phyloP scores from a whole-genome alignment of 2,329 filamentous ascomycete species.

The Elsinoe batatas region DNA sequence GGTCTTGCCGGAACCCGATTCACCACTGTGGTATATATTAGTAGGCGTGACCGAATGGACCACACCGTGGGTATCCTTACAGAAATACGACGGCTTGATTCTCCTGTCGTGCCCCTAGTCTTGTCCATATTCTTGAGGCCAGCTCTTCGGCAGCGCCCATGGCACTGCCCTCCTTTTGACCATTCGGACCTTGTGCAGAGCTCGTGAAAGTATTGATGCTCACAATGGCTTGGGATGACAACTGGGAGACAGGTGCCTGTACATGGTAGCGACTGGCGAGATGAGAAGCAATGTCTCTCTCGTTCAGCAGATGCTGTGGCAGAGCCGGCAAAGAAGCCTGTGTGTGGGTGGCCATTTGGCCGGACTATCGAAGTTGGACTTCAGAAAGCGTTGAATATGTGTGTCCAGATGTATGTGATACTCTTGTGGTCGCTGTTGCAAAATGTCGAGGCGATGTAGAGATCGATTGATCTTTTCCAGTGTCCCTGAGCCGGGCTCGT shows the following conservation, averaged over 20 bases:
- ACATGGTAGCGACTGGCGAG: conserved; percentile 87
- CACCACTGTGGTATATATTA: conserved; percentile 52
- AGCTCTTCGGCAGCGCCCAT: conserved; percentile 89
- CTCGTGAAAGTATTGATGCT: conserved; percentile 91
- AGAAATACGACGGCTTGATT: conserved; percentile 89
- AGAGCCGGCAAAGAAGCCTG: conserved; percentile 82
- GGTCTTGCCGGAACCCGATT: conserved; percentile 93
- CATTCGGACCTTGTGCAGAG: conserved; percentile 79
- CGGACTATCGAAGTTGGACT: background rate
- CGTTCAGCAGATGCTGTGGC: conserved; percentile 70
- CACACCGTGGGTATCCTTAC: conserved; percentile 46
- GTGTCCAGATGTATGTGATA: background rate
- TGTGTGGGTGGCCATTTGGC: conserved; percentile 41
- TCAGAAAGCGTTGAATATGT: background rate
- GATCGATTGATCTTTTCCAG: background rate
- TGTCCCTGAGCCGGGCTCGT: background rate
- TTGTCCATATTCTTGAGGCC: conserved; percentile 73
- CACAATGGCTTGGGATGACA: conserved; percentile 87
- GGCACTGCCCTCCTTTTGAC: conserved; percentile 80
- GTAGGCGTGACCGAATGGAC: conserved; percentile 1
- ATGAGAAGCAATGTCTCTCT: conserved; percentile 70
- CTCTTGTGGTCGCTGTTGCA: background rate
- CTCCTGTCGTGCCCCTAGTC: conserved; percentile 78
- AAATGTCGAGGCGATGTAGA: background rate
- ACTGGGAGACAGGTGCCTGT: conserved; percentile 71